phyloP scores from a whole-genome alignment of 2,329 filamentous ascomycete species.

The Elsinoe perseae region DNA sequence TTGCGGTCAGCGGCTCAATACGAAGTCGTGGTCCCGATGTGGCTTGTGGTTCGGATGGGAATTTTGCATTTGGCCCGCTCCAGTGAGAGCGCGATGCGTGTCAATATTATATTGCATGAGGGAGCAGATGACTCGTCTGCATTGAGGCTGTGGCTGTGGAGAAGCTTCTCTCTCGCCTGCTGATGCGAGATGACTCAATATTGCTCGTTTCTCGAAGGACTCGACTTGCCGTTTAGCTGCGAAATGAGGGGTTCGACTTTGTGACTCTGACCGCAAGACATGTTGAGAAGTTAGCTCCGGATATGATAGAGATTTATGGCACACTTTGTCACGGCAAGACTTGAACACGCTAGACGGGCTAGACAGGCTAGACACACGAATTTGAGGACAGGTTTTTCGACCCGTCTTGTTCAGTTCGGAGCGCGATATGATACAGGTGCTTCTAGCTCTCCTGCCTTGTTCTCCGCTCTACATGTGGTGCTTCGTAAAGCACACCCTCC shows the following conservation, averaged over 20 bases:
- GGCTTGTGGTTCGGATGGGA: neutral
- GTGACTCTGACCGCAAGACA: conserved; percentile 8
- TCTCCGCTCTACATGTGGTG: neutral
- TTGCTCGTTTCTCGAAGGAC: neutral
- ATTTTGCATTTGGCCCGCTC: conserved; percentile 2
- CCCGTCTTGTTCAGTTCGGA: neutral
- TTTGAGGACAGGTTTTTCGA: neutral
- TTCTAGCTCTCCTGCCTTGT: neutral
- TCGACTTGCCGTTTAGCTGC: neutral
- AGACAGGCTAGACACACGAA: conserved; percentile 5
- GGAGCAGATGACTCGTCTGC: conserved; percentile 8
- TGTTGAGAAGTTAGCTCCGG: neutral
- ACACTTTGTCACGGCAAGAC: conserved; percentile 3
- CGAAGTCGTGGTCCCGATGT: conserved; percentile 8
- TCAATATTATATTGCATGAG: conserved; percentile 10
- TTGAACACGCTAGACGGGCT: neutral
- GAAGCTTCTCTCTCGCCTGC: neutral
- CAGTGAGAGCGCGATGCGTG: conserved; percentile 5
- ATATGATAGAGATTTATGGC: neutral
- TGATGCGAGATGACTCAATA: neutral
- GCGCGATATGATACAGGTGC: conserved; percentile 9
- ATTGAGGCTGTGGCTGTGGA: neutral
- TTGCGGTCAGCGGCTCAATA: conserved; percentile 9
- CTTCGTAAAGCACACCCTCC: neutral
- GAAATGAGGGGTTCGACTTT: neutral